A percentile compares a stretch with the other conserved stretches of the same genome.
phyloP scores from a whole-genome alignment of 129 eudicot species.

The Chrysanthemum makinoi region DNA sequence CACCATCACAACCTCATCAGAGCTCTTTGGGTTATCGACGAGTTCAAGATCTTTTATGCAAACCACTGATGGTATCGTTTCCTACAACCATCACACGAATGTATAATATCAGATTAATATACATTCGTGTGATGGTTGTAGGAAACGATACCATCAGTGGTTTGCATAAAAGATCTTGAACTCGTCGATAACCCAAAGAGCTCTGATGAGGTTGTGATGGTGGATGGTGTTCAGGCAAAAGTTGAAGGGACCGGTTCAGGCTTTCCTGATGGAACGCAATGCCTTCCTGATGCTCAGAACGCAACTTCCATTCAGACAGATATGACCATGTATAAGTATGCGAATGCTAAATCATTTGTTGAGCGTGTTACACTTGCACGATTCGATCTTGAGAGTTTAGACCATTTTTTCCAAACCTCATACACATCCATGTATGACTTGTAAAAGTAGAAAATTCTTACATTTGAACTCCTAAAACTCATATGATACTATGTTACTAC shows the following conservation, averaged over 20 bases:
- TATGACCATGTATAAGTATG: not conserved
- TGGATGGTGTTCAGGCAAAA: conserved; percentile 63
- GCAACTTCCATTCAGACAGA: not conserved
- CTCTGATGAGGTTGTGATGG: conserved; percentile 38
- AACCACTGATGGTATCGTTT: conserved; percentile 82
- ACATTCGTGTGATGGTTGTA: conserved; percentile 28
- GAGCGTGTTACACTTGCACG: no score
- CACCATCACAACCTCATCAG: conserved; percentile 38
- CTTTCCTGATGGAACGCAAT: no score
- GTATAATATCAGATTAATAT: not conserved
- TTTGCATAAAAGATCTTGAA: conserved; percentile 75
- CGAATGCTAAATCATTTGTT: no score
- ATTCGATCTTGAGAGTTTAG: no score
- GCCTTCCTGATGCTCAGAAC: not conserved
- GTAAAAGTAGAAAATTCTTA: no score
- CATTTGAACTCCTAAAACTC: no score
- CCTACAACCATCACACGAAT: conserved; percentile 42
- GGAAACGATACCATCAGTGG: conserved; percentile 91
- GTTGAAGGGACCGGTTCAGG: conserved; percentile 99
- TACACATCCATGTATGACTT: no score
- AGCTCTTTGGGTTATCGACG: conserved; percentile 40
- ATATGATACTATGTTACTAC: no score
- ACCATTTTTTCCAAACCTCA: no score
- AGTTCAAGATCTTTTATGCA: conserved; percentile 75
- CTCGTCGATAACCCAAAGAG: conserved; percentile 43